Percentiles rank a stretch among this genome's conserved stretches.
Evolutionary conservation across 2,329 filamentous ascomycete species (phyloP).

Genomic region (Juglanconis sp.): DNA sequence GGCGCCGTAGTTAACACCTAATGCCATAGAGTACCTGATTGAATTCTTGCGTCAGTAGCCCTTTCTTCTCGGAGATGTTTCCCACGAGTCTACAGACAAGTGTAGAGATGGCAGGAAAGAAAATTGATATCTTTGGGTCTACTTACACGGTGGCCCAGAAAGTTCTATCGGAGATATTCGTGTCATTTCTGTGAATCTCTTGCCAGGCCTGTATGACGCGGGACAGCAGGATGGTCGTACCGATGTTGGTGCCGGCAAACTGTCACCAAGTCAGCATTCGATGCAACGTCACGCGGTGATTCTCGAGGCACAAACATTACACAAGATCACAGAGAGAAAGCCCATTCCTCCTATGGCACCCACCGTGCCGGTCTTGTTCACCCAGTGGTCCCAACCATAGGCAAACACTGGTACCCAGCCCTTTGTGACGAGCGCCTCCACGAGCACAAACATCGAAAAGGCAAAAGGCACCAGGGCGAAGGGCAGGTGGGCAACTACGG

Average conservation of each 20-base stretch:
- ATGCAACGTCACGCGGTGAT: background rate
- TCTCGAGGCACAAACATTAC: constrained; percentile 56
- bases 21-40: constrained; percentile 61
- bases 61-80: background rate
- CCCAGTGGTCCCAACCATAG: constrained; percentile 72
- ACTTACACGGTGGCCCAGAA: constrained; percentile 65
- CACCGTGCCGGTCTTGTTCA: constrained; percentile 63
- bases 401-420: constrained; percentile 74
- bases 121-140: background rate
- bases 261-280: constrained; percentile 30
- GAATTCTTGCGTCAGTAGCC: background rate
- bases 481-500: constrained; percentile 63
- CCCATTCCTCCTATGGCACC: constrained; percentile 71
- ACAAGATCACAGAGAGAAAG: constrained; percentile 67
- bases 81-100: background rate
- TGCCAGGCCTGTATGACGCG: constrained; percentile 69
- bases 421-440: constrained; percentile 69
- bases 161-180: constrained; percentile 57
- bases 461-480: constrained; percentile 68
- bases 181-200: constrained; percentile 50
- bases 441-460: constrained; percentile 71
- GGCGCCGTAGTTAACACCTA: constrained; percentile 72
- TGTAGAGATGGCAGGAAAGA: background rate
- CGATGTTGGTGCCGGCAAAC: constrained; percentile 77
- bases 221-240: constrained; percentile 69